Conservation (phyloP, 495 filamentous ascomycete species). For the Platismatia glauca region DNA sequence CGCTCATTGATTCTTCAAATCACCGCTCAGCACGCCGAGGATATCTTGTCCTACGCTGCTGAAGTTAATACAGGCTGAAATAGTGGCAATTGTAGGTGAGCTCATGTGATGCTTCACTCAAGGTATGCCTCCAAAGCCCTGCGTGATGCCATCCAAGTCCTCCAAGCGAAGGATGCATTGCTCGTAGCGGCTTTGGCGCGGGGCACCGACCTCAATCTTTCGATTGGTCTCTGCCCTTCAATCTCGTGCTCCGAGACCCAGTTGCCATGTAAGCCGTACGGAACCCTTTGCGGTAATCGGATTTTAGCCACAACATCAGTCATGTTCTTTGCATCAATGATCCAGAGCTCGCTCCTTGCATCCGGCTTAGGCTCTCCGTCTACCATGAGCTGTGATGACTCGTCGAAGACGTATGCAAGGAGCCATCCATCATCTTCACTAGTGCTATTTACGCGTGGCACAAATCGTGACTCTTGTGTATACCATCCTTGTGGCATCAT, state of each 20-base stretch:
- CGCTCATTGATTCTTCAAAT: no score
- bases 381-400: conserved; percentile 41
- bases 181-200: no score
- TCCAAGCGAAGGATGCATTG: no score
- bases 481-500: conserved; percentile 47
- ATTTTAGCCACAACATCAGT: conserved; percentile 45
- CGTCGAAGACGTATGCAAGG: conserved; percentile 53
- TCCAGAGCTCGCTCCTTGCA: conserved; percentile 53
- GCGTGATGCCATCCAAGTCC: no score
- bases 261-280: conserved; percentile 56
- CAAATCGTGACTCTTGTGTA: conserved; percentile 56
- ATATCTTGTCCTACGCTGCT: no score
- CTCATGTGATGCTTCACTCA: no score
- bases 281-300: conserved; percentile 52
- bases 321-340: conserved; percentile 53
- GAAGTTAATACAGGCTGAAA: no score
- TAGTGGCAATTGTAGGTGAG: no score
- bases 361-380: conserved; percentile 33
- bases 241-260: conserved; percentile 56
- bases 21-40: no score
- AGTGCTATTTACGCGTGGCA: conserved; percentile 35
- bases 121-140: no score
- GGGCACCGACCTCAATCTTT: conserved; percentile 8
- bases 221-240: conserved; percentile 29
- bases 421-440: conserved; percentile 52